Conservation (phyloP, 202 grass and related monocot genomes). For the Zizania palustris region DNA sequence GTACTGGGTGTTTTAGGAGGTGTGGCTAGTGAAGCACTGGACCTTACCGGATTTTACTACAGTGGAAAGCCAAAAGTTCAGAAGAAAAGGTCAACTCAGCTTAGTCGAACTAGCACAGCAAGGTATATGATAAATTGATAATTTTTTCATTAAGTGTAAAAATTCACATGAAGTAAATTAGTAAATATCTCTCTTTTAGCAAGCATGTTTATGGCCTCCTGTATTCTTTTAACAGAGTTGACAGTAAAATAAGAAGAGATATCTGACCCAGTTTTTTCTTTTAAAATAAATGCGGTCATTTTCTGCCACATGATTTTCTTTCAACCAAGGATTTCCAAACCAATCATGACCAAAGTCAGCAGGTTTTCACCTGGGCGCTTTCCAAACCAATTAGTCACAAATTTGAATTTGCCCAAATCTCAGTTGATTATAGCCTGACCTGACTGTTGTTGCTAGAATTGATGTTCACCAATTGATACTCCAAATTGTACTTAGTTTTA, state of each 20-base stretch:
- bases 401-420: background rate
- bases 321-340: too few species aligned
- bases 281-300: too few species aligned
- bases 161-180: conserved; percentile 12
- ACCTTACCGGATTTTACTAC: conserved; percentile 94
- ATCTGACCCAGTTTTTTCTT: too few species aligned
- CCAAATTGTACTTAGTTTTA: background rate
- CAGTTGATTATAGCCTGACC: background rate
- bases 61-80: conserved; percentile 73
- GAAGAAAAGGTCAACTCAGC: conserved; percentile 65
- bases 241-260: conserved; percentile 5
- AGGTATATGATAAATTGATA: conserved; percentile 55
- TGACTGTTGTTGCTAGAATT: background rate
- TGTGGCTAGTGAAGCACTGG: conserved; percentile 80
- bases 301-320: too few species aligned
- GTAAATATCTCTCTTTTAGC: background rate
- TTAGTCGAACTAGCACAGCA: conserved; percentile 64
- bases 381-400: background rate
- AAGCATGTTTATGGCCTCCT: background rate
- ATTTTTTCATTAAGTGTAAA: conserved; percentile 33
- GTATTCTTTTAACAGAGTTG: background rate
- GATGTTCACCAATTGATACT: background rate
- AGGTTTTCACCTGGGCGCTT: background rate
- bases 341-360: too few species aligned
- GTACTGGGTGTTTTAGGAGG: conserved; percentile 91